These are phyloP conservation scores for Picea glauca DNA, from an alignment of 75 land plant species.

Conservation along the genomic window DNA sequence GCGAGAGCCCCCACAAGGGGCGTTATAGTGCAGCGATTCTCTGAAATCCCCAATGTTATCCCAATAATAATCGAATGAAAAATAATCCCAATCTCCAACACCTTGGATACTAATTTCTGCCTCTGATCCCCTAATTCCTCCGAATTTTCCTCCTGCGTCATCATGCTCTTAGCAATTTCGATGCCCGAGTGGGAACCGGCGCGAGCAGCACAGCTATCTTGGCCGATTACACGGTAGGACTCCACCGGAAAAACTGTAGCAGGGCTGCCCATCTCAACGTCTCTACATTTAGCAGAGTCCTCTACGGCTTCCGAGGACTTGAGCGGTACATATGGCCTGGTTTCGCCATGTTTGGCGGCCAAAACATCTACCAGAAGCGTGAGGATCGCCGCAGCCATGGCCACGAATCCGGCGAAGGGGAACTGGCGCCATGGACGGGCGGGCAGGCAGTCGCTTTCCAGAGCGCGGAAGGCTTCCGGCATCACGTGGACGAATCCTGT, in stretches of 20 bases:
- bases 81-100: constrained; percentile 55
- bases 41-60: constrained; percentile 58
- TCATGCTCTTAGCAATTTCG: not conserved
- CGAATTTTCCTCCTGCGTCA: not conserved
- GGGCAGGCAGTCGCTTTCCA: constrained; percentile 44
- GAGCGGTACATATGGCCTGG: constrained; percentile 7
- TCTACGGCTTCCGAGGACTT: not conserved
- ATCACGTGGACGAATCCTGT: constrained; percentile 67
- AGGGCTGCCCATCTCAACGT: not conserved
- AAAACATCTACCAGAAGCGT: constrained; percentile 48
- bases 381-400: constrained; percentile 40
- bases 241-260: not conserved
- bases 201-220: not conserved
- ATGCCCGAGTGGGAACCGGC: not conserved
- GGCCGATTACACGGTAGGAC: not conserved
- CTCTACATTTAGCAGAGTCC: not conserved
- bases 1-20: constrained; percentile 56
- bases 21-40: constrained; percentile 48
- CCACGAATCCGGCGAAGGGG: constrained; percentile 57
- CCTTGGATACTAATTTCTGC: constrained; percentile 53
- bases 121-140: constrained; percentile 25
- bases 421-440: constrained; percentile 54
- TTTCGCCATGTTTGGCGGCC: constrained; percentile 27
- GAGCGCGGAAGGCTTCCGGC: constrained; percentile 53
- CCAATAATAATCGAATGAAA: constrained; percentile 62